A percentile compares a stretch with the other conserved stretches of the same genome.
phyloP scores from a whole-genome alignment of 2,329 filamentous ascomycete genomes.

The Neonectria neomacrospora region DNA sequence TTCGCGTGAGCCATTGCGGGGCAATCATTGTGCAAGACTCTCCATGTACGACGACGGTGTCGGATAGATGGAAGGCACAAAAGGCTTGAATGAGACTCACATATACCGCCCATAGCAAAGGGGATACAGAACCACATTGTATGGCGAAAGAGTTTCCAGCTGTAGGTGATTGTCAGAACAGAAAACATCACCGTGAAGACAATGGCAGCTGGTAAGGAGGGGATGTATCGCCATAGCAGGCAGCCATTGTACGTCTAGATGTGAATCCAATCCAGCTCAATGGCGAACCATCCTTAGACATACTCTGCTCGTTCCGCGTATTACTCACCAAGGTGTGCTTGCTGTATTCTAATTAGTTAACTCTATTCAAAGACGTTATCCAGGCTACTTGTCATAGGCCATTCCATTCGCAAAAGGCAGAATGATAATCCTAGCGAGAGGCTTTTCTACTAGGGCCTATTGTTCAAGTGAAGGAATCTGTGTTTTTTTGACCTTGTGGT shows the following conservation, averaged over 20 bases:
- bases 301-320: no score
- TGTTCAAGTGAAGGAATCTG: no score
- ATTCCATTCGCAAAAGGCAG: no score
- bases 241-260: slow-evolving; percentile 41
- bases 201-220: slow-evolving; percentile 57
- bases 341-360: no score
- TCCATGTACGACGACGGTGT: slow-evolving; percentile 35
- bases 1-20: slow-evolving; percentile 43
- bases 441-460: no score
- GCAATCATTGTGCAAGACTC: slow-evolving; percentile 37
- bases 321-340: no score
- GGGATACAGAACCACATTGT: slow-evolving; percentile 62
- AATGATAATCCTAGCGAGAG: no score
- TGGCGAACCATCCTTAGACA: no score
- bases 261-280: no score
- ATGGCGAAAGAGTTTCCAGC: slow-evolving; percentile 54
- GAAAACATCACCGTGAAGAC: slow-evolving; percentile 59
- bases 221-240: slow-evolving; percentile 47
- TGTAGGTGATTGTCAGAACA: slow-evolving; percentile 54
- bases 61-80: neutral
- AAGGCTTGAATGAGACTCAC: slow-evolving; percentile 49
- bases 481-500: no score
- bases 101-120: slow-evolving; percentile 57
- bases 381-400: no score
- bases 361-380: no score